Base-by-base conservation (phyloP, 345 rosid genomes). In the Lenwebbia sp. region DNA sequence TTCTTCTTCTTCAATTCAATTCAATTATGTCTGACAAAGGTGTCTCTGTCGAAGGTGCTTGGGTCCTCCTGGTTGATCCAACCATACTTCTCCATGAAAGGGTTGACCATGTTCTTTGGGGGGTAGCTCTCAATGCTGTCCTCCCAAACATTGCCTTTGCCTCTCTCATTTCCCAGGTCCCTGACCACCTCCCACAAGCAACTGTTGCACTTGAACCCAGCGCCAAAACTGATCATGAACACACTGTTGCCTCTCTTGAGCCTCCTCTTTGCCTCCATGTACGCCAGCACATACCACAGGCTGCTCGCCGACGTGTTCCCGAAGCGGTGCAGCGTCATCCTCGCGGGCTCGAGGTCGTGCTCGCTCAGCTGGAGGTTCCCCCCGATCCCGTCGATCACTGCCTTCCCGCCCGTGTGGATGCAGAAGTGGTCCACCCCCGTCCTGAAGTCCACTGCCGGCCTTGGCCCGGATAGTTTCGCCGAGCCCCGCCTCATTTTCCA, bases 291-390 rank as follows among this genome's bases (percentile, higher is more conserved):
- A 85, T 97, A 97, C 99, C 99, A 96, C 7, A 96, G 92, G 85
- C 99, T 95, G 75, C 97, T 85, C 1, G 99, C 96, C 0, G 99
- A 96, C 5, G 98, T 97, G 93, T 96, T 97, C 21, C 99, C 99
- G 83, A 93, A 97, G 74, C 99, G 89, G 86, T 97, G 99, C 9
- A 97, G 91, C 0, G 99, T 95, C 98, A 96, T 96, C 90, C 97
- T 90, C 9, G 99, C 93, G 5, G 99, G 99, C 89, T 97, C 99
- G 19, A 97, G 86, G 74, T 97, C 98, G 82, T 90, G 91, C 85
- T 95, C 96, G 7, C 40, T 33, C 11, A 96, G 89, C 70, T 92
- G 96, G 55, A 97, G 95, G 70, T 91, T 96, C 82, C 87, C 49
- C 1, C 94, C 94, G 5, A 97, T 97, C 52, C 94, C 99, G 30